Conservation (phyloP, 768 basidiomycete genomes). For the Russula sp. region DNA sequence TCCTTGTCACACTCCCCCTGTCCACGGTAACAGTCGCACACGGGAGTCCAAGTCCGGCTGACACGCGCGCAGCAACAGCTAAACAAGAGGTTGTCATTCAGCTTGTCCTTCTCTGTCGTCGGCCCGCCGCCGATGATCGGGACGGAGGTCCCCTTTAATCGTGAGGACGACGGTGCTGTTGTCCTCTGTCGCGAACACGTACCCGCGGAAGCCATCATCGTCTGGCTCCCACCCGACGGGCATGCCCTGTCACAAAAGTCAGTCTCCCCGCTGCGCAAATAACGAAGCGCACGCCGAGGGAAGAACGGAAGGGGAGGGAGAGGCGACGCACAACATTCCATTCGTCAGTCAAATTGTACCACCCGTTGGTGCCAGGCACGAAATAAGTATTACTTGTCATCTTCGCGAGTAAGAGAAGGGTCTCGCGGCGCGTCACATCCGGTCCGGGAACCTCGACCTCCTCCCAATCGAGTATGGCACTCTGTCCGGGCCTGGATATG, state of each 20-base stretch:
- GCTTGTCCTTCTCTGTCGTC: constrained; percentile 82
- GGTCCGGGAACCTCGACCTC: constrained; percentile 69
- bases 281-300: neutral
- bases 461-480: constrained; percentile 58
- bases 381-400: constrained; percentile 90
- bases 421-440: constrained; percentile 68
- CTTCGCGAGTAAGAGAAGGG: constrained; percentile 63
- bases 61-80: constrained; percentile 95
- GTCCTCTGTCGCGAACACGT: constrained; percentile 79
- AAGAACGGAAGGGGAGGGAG: constrained; percentile 7
- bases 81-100: constrained; percentile 91
- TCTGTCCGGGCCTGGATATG: constrained; percentile 32
- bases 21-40: constrained; percentile 82
- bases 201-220: constrained; percentile 86
- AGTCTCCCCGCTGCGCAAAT: neutral
- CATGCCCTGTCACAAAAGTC: constrained; percentile 38
- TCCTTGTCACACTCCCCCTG: constrained; percentile 69
- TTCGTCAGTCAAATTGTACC: constrained; percentile 67
- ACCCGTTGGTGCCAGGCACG: constrained; percentile 53
- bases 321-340: constrained; percentile 52
- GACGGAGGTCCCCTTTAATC: constrained; percentile 90
- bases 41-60: constrained; percentile 87
- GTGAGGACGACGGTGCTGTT: constrained; percentile 86
- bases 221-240: constrained; percentile 90
- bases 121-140: constrained; percentile 70